A percentile compares a stretch with the other conserved stretches of the same genome.
These are phyloP conservation scores for Arctostaphylos glauca DNA, from an alignment of 148 eudicot species.

Conservation along the genomic window DNA sequence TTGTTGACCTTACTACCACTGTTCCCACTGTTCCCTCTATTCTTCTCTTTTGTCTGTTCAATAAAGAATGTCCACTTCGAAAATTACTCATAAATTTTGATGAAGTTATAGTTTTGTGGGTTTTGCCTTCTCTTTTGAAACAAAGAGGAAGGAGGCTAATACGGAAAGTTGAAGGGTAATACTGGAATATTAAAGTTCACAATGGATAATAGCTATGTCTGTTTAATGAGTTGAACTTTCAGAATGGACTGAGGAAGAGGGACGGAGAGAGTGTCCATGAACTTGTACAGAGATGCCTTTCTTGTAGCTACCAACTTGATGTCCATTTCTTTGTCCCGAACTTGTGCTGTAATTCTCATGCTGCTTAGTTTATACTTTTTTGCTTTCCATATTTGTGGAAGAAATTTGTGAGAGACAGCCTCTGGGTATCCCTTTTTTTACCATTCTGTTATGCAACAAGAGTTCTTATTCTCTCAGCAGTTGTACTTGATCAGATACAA, in stretches of 20 bases:
- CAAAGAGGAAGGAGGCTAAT: background rate
- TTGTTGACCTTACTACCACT: background rate
- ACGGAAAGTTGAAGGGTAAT: background rate
- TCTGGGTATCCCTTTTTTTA: too few relatives aligned
- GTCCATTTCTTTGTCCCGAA: background rate
- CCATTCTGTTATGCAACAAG: background rate
- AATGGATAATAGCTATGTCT: background rate
- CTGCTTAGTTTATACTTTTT: background rate
- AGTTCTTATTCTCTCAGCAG: background rate
- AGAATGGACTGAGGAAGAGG: conserved; percentile 1
- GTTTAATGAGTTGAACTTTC: background rate
- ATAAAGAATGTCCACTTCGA: background rate
- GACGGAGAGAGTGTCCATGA: background rate
- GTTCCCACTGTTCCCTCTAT: background rate
- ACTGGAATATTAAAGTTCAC: background rate
- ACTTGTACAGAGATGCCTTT: background rate
- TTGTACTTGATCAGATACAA: background rate
- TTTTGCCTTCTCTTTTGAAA: background rate
- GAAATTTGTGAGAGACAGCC: background rate
- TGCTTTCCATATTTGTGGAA: background rate
- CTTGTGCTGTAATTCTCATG: background rate
- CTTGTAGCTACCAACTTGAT: background rate
- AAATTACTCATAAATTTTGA: background rate
- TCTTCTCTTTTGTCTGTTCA: background rate
- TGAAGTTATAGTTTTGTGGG: background rate